A percentile compares a stretch with the other conserved stretches of the same genome.
Conservation (phyloP, 106 monocot species). For the Dioscorea alata region DNA sequence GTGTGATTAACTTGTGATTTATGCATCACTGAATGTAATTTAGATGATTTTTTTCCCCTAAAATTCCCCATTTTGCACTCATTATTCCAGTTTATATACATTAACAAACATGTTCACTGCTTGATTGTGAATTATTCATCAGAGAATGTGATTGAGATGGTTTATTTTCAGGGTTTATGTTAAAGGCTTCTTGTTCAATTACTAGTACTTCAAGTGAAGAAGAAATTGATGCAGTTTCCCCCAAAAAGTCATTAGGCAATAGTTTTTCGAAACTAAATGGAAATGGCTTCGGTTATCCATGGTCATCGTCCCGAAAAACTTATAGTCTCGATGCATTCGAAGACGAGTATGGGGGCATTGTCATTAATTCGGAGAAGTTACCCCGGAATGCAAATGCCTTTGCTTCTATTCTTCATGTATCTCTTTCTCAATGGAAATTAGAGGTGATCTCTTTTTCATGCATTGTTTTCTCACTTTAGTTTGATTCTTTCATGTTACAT, state of each 20-base stretch:
- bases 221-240: constrained; percentile 16
- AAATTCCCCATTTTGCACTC: no score
- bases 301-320: constrained; percentile 9
- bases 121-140: no score
- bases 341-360: constrained; percentile 78
- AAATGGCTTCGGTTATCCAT: constrained; percentile 7
- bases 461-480: background rate
- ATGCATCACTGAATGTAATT: no score
- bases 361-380: constrained; percentile 52
- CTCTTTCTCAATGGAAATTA: constrained; percentile 61
- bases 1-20: no score
- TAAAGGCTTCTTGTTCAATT: constrained; percentile 24
- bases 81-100: no score
- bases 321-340: constrained; percentile 58
- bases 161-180: constrained; percentile 16
- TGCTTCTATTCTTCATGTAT: constrained; percentile 33
- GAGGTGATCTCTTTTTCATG: constrained; percentile 25
- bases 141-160: background rate
- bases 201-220: constrained; percentile 23
- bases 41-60: no score
- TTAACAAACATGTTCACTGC: no score
- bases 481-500: background rate
- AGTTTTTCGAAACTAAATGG: constrained; percentile 15
- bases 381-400: constrained; percentile 44
- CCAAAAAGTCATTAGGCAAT: constrained; percentile 8